A percentile compares a stretch with the other conserved stretches of the same genome.
Conservation (phyloP, 345 rosid genomes). For the Passiflora organensis region DNA sequence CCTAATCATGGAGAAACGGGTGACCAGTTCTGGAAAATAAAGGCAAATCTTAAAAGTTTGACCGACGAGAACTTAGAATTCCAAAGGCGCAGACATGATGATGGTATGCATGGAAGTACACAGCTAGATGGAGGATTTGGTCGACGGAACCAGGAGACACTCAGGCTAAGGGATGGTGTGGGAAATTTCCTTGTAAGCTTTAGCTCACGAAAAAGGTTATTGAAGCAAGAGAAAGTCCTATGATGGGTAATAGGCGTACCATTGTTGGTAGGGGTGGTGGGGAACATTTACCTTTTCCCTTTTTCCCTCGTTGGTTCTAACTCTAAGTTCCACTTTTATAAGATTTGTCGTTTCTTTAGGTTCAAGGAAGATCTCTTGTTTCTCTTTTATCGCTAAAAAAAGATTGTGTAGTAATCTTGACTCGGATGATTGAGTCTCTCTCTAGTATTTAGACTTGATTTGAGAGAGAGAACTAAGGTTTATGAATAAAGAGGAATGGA, state of each 20-base stretch:
- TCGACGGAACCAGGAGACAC: background rate
- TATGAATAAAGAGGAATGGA: background rate
- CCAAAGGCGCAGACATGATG: constrained; percentile 21
- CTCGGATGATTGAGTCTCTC: background rate
- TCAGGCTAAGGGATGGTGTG: constrained; percentile 6
- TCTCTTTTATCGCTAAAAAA: constrained; percentile 22
- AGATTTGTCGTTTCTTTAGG: constrained; percentile 36
- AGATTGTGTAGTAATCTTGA: background rate
- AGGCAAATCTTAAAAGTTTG: constrained; percentile 17
- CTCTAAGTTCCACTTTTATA: background rate
- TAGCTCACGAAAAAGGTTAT: constrained; percentile 24
- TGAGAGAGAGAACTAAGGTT: constrained; percentile 18
- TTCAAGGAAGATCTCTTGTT: constrained; percentile 43
- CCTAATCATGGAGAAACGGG: constrained; percentile 24
- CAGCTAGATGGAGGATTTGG: constrained; percentile 6
- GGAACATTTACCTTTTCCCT: constrained; percentile 38
- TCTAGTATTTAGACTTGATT: constrained; percentile 12
- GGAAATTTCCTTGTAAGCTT: background rate
- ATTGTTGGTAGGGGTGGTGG: constrained; percentile 46
- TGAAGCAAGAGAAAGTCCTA: constrained; percentile 33
- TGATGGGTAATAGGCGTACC: constrained; percentile 27
- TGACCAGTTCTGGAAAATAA: constrained; percentile 13
- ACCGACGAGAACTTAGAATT: constrained; percentile 9
- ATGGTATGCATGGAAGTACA: constrained; percentile 12
- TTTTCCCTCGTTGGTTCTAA: constrained; percentile 6